Evolutionary conservation across 768 basidiomycete genomes (phyloP).

Genomic region (Mycena kentingensis): DNA sequence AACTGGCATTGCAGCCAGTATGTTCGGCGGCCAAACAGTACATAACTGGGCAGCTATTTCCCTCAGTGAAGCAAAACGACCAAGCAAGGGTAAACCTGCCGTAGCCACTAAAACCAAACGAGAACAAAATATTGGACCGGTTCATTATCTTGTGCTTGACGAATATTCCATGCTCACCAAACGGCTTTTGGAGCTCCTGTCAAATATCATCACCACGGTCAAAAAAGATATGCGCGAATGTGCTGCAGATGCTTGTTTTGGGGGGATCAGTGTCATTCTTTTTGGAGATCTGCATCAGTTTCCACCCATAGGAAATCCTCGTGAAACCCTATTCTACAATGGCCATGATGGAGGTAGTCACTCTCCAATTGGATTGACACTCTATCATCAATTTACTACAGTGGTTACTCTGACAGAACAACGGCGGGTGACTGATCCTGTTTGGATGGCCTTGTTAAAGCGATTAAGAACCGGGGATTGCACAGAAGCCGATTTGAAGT

Average conservation of each 20-base stretch:
- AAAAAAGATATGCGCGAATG: conserved; percentile 5
- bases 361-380: conserved; percentile 24
- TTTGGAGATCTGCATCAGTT: conserved; percentile 50
- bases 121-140: conserved; percentile 16
- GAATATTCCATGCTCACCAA: conserved; percentile 43
- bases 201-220: conserved; percentile 19
- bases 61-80: too few relatives aligned
- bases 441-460: conserved; percentile 33
- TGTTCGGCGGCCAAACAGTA: conserved; percentile 40
- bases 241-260: conserved; percentile 28
- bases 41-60: conserved; percentile 35
- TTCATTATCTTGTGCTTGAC: conserved; percentile 38
- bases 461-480: conserved; percentile 31
- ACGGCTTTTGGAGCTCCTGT: conserved; percentile 22
- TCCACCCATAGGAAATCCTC: conserved; percentile 37
- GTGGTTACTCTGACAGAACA: conserved; percentile 41
- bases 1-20: conserved; percentile 41
- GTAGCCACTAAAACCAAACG: conserved; percentile 7
- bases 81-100: conserved; percentile 1
- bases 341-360: conserved; percentile 2
- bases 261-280: conserved; percentile 41
- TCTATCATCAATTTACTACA: conserved; percentile 32
- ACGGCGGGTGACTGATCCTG: conserved; percentile 31
- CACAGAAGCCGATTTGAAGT: conserved; percentile 26
- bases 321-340: conserved; percentile 24